phyloP scores from a whole-genome alignment of 2,329 filamentous ascomycete species.

The Fusarium duplospermum region DNA sequence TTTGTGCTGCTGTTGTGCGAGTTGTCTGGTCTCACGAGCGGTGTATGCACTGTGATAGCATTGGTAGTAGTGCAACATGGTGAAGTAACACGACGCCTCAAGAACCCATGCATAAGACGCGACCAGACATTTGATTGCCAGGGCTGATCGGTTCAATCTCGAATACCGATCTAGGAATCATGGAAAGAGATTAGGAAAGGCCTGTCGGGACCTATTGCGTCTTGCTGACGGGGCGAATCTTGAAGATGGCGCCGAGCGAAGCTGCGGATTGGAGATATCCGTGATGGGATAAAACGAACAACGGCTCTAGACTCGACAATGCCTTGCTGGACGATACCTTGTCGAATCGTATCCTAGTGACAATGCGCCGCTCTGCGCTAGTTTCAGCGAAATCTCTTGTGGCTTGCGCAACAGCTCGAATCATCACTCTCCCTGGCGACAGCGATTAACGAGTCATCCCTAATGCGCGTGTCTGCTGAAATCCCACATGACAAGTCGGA shows the following conservation, averaged over 20 bases:
- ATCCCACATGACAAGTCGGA: slow-evolving; percentile 5
- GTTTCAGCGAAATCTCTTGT: slow-evolving; percentile 4
- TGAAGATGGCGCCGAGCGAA: background rate
- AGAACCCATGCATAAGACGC: background rate
- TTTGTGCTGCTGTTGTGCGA: slow-evolving; percentile 1
- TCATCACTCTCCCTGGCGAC: background rate
- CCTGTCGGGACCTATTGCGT: background rate
- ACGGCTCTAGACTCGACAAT: background rate
- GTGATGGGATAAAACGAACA: background rate
- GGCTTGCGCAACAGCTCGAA: slow-evolving; percentile 3
- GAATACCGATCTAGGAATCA: background rate
- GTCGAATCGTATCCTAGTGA: slow-evolving; percentile 1
- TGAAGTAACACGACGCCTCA: background rate
- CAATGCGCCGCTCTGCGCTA: slow-evolving; percentile 6
- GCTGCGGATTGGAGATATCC: background rate
- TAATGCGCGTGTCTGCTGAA: background rate
- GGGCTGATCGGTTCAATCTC: background rate
- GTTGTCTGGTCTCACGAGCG: background rate
- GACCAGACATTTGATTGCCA: background rate
- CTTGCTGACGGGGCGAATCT: background rate
- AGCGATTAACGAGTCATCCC: background rate
- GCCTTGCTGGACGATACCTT: background rate
- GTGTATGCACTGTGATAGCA: slow-evolving; percentile 20
- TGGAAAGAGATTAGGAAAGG: background rate
- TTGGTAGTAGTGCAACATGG: slow-evolving; percentile 3